Percentiles rank a stretch among this genome's conserved stretches.
phyloP scores from a whole-genome alignment of 768 basidiomycete genomes.

The Chalciporus sphaerocephalus region DNA sequence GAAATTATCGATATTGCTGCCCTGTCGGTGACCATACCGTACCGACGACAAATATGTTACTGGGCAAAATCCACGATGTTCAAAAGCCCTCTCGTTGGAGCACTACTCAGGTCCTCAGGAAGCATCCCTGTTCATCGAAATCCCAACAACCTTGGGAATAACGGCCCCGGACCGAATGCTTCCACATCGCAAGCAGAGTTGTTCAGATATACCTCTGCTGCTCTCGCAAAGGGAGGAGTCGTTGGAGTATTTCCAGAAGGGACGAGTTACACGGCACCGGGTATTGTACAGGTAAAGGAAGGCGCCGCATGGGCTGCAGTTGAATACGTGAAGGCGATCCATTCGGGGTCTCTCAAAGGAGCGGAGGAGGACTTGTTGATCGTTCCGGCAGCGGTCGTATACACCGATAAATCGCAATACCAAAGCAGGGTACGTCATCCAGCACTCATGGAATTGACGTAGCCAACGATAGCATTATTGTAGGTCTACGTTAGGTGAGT shows the following conservation, averaged over 20 bases:
- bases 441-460: background rate
- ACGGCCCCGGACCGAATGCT: background rate
- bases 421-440: conserved; percentile 45
- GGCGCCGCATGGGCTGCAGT: conserved; percentile 71
- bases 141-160: conserved; percentile 35
- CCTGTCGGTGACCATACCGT: conserved; percentile 52
- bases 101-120: conserved; percentile 55
- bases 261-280: conserved; percentile 46
- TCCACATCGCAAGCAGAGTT: conserved; percentile 36
- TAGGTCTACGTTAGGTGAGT: conserved; percentile 10
- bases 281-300: conserved; percentile 49
- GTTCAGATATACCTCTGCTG: conserved; percentile 53
- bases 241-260: conserved; percentile 72
- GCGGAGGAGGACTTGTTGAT: conserved; percentile 39
- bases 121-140: conserved; percentile 71
- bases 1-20: conserved; percentile 60
- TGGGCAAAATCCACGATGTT: conserved; percentile 76
- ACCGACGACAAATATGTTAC: conserved; percentile 53
- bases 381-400: conserved; percentile 65
- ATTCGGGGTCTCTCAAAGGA: conserved; percentile 16
- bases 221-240: conserved; percentile 48
- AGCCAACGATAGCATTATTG: background rate
- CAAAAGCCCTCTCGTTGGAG: conserved; percentile 47
- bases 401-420: conserved; percentile 65
- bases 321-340: conserved; percentile 53